phyloP scores from a whole-genome alignment of 768 basidiomycete species.

The Leucogyrophana mollusca region DNA sequence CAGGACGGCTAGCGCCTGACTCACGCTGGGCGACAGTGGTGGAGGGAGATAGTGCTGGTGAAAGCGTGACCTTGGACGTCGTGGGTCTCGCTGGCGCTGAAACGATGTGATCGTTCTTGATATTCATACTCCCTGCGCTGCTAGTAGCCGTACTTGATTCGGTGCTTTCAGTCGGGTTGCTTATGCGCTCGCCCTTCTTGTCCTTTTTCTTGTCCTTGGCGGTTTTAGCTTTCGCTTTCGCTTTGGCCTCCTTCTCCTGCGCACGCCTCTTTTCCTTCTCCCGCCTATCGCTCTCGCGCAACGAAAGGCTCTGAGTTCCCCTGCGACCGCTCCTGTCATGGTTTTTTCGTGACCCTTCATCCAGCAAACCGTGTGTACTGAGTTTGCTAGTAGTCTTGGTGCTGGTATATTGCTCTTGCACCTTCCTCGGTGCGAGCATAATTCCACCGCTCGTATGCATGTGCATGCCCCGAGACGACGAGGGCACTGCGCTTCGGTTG shows the following conservation, averaged over 20 bases:
- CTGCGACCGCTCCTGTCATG: slow-evolving; percentile 15
- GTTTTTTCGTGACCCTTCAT: slow-evolving; percentile 36
- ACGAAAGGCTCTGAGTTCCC: slow-evolving; percentile 10
- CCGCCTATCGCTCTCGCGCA: slow-evolving; percentile 14
- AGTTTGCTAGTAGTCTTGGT: slow-evolving; percentile 71
- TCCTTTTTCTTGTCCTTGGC: slow-evolving; percentile 34
- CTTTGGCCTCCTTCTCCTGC: slow-evolving; percentile 13
- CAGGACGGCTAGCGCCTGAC: slow-evolving; percentile 14
- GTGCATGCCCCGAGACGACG: slow-evolving; percentile 15
- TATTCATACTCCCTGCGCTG: slow-evolving; percentile 25
- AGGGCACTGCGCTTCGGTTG: slow-evolving; percentile 4
- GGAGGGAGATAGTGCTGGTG: slow-evolving; percentile 18
- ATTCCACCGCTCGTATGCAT: slow-evolving; percentile 39
- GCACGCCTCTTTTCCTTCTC: slow-evolving; percentile 22
- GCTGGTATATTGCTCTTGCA: slow-evolving; percentile 79
- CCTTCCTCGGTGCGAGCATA: slow-evolving; percentile 67
- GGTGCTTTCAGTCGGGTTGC: slow-evolving; percentile 28
- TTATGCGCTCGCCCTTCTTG: slow-evolving; percentile 27
- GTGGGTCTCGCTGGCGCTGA: slow-evolving; percentile 9
- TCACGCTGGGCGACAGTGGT: slow-evolving; percentile 4
- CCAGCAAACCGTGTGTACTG: slow-evolving; percentile 64
- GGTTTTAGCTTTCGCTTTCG: slow-evolving; percentile 10
- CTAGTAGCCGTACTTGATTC: slow-evolving; percentile 30
- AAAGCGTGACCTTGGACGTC: slow-evolving; percentile 14
- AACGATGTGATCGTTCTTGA: slow-evolving; percentile 4